Percentiles rank a stretch among this genome's conserved stretches.
These are phyloP conservation scores for Sarcodon sp. DNA, from an alignment of 768 basidiomycete genomes.

Conservation along the genomic window DNA sequence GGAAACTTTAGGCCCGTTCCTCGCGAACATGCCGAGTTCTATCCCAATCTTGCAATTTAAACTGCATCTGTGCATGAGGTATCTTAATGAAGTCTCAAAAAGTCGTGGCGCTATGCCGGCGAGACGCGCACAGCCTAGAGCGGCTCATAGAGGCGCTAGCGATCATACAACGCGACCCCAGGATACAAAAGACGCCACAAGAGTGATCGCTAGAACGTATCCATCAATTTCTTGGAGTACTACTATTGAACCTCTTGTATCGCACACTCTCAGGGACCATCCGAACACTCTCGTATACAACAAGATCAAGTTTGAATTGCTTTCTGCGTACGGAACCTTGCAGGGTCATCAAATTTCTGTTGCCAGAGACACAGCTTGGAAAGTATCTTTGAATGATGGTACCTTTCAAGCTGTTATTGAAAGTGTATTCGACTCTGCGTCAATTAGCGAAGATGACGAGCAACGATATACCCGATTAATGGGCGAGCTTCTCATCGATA, in stretches of 20 bases:
- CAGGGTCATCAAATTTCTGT: conserved; percentile 7
- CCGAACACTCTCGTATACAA: neutral
- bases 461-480: conserved; percentile 2
- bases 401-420: conserved; percentile 8
- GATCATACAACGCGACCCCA: neutral
- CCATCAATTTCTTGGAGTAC: conserved; percentile 8
- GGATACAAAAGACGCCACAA: neutral
- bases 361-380: conserved; percentile 10
- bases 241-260: conserved; percentile 8
- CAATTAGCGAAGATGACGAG: neutral
- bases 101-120: neutral
- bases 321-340: conserved; percentile 13
- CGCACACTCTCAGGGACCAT: conserved; percentile 4
- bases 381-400: conserved; percentile 7
- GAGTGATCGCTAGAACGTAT: conserved; percentile 6
- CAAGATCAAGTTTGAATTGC: conserved; percentile 14
- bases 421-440: conserved; percentile 3
- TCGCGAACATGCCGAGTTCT: conserved; percentile 14
- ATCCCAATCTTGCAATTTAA: conserved; percentile 14
- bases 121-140: neutral
- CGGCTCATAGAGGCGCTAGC: neutral
- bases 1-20: conserved; percentile 9
- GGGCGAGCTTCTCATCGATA: conserved; percentile 1
- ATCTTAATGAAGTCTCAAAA: conserved; percentile 4
- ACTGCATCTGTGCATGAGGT: conserved; percentile 14